Evolutionary conservation across 768 basidiomycete species (phyloP).

Genomic region (Lentinula guzmanii): DNA sequence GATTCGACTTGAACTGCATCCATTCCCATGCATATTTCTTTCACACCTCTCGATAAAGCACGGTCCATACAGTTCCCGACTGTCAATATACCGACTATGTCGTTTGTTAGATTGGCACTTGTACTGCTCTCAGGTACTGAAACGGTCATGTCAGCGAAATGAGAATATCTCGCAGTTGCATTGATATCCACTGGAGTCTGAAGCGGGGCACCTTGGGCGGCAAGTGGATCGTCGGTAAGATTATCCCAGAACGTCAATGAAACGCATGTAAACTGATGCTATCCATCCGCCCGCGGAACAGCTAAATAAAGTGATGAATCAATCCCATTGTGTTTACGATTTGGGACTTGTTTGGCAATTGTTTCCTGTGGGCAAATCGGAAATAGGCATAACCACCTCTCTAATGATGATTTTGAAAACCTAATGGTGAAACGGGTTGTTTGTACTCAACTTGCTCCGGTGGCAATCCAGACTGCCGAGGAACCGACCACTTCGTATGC

Average conservation of each 20-base stretch:
- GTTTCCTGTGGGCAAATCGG: no score
- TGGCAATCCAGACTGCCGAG: no score
- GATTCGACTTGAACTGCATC: neutral
- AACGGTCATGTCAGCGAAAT: neutral
- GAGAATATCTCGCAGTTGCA: neutral
- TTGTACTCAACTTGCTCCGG: no score
- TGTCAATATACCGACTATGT: neutral
- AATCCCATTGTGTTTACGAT: no score
- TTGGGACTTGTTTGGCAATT: no score
- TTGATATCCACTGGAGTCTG: neutral
- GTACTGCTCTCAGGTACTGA: neutral
- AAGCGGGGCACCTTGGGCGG: neutral
- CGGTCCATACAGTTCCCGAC: neutral
- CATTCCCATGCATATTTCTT: neutral
- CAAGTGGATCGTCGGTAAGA: neutral
- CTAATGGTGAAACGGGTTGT: no score
- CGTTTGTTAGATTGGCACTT: neutral
- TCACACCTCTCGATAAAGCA: neutral
- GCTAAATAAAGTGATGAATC: no score
- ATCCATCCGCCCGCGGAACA: no score
- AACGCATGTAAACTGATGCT: neutral
- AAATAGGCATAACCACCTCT: no score
- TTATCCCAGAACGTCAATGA: neutral
- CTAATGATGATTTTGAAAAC: no score
- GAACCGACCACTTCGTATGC: no score